Evolutionary conservation across 768 basidiomycete genomes (phyloP).

Genomic region (Termitomyces sp.): DNA sequence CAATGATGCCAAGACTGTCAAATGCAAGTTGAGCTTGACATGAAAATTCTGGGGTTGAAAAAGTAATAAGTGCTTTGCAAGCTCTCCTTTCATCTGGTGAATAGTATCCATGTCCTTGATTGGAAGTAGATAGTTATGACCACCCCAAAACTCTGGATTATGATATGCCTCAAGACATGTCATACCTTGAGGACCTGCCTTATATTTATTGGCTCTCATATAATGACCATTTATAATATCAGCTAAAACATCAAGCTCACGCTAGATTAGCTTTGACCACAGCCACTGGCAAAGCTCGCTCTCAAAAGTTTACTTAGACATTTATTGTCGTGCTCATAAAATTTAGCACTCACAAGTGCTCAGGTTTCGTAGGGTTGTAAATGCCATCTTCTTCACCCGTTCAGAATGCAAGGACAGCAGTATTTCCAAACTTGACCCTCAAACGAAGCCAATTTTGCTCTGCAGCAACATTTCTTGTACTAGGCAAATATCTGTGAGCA

Average conservation of each 20-base stretch:
- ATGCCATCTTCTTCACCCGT: constrained; percentile 18
- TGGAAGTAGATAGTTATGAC: constrained; percentile 21
- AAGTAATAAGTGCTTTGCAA: constrained; percentile 25
- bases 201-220: constrained; percentile 25
- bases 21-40: background rate
- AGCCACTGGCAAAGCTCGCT: constrained; percentile 19
- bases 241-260: constrained; percentile 12
- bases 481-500: constrained; percentile 25
- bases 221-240: constrained; percentile 18
- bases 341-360: constrained; percentile 24
- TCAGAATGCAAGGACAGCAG: no score
- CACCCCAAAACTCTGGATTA: constrained; percentile 21
- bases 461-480: constrained; percentile 28
- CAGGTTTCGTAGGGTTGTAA: constrained; percentile 17
- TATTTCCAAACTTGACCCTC: no score
- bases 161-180: constrained; percentile 25
- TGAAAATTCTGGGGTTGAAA: constrained; percentile 24
- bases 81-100: constrained; percentile 20
- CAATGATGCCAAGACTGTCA: background rate
- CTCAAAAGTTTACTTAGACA: background rate
- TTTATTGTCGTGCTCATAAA: constrained; percentile 4
- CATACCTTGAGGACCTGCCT: constrained; percentile 31
- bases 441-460: constrained; percentile 25
- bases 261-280: constrained; percentile 20
- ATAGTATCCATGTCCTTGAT: constrained; percentile 18